phyloP scores from a whole-genome alignment of 2,329 filamentous ascomycete genomes.

The Herpotrichia juniperi region DNA sequence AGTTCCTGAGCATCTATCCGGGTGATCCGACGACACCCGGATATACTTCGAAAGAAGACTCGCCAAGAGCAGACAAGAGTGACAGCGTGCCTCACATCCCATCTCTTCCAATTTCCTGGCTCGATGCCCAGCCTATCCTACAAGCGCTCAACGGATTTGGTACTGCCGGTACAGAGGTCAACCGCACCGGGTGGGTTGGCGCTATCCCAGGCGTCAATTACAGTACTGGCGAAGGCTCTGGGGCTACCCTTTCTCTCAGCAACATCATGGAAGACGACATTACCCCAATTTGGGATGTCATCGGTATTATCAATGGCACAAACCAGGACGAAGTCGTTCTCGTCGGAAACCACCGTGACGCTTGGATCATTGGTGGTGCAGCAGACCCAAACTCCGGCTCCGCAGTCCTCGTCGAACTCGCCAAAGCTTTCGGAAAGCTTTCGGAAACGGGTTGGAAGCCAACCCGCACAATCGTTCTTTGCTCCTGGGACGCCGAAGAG shows the following conservation, averaged over 20 bases:
- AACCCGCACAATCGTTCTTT: slow-evolving; percentile 55
- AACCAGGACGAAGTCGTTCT: slow-evolving; percentile 63
- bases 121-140: slow-evolving; percentile 79
- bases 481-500: slow-evolving; percentile 52
- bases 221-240: slow-evolving; percentile 57
- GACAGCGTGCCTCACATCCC: slow-evolving; percentile 76
- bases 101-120: slow-evolving; percentile 84
- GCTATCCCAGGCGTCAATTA: slow-evolving; percentile 44
- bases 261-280: slow-evolving; percentile 84
- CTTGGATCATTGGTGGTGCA: slow-evolving; percentile 61
- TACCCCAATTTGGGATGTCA: slow-evolving; percentile 79
- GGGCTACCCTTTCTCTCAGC: slow-evolving; percentile 48
- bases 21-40: slow-evolving; percentile 54
- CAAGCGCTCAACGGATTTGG: slow-evolving; percentile 84
- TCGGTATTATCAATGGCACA: slow-evolving; percentile 71
- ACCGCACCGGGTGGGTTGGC: slow-evolving; percentile 46
- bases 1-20: slow-evolving; percentile 67
- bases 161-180: slow-evolving; percentile 56
- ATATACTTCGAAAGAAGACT: slow-evolving; percentile 84
- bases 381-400: slow-evolving; percentile 60
- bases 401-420: slow-evolving; percentile 57
- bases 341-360: slow-evolving; percentile 61
- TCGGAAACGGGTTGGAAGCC: slow-evolving; percentile 59
- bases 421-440: slow-evolving; percentile 56
- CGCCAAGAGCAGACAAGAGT: slow-evolving; percentile 70